phyloP scores from a whole-genome alignment of 768 basidiomycete species.

The Amanita phalloides region DNA sequence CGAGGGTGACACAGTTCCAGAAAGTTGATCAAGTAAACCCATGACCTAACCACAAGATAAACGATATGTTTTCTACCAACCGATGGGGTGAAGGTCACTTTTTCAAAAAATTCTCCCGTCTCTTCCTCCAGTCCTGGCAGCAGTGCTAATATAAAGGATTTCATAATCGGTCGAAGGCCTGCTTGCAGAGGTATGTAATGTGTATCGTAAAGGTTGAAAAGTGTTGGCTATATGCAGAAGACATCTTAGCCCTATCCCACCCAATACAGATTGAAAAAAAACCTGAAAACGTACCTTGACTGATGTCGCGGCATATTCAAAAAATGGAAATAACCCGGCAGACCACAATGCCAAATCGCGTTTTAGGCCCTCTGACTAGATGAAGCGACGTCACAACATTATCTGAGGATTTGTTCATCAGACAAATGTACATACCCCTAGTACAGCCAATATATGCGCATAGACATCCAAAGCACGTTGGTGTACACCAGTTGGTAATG shows the following conservation, averaged over 20 bases:
- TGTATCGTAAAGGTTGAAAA: constrained; percentile 87
- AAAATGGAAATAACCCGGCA: constrained; percentile 94
- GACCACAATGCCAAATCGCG: constrained; percentile 91
- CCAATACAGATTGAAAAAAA: neutral
- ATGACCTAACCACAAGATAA: constrained; percentile 46
- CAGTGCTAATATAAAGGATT: constrained; percentile 87
- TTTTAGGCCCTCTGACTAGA: constrained; percentile 74
- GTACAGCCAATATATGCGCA: constrained; percentile 78
- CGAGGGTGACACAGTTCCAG: constrained; percentile 71
- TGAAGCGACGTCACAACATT: neutral
- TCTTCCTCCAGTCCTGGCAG: constrained; percentile 97
- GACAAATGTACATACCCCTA: constrained; percentile 56
- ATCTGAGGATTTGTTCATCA: constrained; percentile 1
- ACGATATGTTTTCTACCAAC: constrained; percentile 4
- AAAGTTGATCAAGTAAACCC: constrained; percentile 67
- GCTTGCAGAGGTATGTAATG: constrained; percentile 83
- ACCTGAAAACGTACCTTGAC: constrained; percentile 54
- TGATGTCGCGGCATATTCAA: constrained; percentile 98
- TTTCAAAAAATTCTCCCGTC: constrained; percentile 95
- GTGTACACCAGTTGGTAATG: constrained; percentile 92
- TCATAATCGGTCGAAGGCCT: constrained; percentile 80
- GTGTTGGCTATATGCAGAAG: constrained; percentile 47
- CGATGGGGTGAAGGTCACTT: constrained; percentile 28
- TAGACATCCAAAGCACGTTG: constrained; percentile 96
- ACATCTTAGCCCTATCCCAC: neutral